Evolutionary conservation across 2,329 filamentous ascomycete species (phyloP), one percentile per base, ranked within the genome.

Genomic region (Dactylonectria macrodidyma): DNA sequence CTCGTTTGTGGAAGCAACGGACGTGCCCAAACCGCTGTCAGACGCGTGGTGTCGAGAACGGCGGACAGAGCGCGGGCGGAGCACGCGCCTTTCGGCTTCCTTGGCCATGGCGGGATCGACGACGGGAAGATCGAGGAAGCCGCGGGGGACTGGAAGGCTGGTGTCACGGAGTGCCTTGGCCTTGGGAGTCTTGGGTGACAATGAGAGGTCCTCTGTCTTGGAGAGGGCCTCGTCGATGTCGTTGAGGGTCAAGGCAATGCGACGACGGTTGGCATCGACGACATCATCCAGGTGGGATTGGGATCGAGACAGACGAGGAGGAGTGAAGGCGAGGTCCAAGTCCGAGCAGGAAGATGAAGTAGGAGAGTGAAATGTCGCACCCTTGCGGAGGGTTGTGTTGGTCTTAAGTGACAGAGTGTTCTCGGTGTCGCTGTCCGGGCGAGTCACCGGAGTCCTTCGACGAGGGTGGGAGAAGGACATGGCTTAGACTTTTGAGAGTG

Each of bases 11-110:
- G 89, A 92, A 68, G 86, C 88, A 76, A 97, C 87, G 48, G 95
- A 97, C 50, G 94, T 93, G 59, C 95, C 95, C 71, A 98, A 86
- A 61, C 94, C 95, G 79, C 95, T 97, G 83, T 98, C 95, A 16
- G 94, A 96, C 66, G 89, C 89, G 82, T 95, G 92, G 77, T 90
- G 88, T 77, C 91, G 87, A 50, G 85, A 86, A 67, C 84, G 83
- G 77, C 90, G 87, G 65, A 86, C 86, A 58, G 82, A 84, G 66
- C 87, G 87, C 70, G 87, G 86, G 66, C 87, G 88, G 70, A 87
- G 79, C 47, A 87, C 81, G 68, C 85, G 85, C 66, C 85, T 82
- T 79, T 86, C 85, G 67, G 77, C 76, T 71, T 85, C 76, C 65
- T 78, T 79, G 52, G 80, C 79, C 84, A 87, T 87, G 60, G 83